A percentile compares a stretch with the other conserved stretches of the same genome.
These are phyloP conservation scores for Phytophthora crassamura DNA, from an alignment of 352 stramenopile species.

Conservation along the genomic window DNA sequence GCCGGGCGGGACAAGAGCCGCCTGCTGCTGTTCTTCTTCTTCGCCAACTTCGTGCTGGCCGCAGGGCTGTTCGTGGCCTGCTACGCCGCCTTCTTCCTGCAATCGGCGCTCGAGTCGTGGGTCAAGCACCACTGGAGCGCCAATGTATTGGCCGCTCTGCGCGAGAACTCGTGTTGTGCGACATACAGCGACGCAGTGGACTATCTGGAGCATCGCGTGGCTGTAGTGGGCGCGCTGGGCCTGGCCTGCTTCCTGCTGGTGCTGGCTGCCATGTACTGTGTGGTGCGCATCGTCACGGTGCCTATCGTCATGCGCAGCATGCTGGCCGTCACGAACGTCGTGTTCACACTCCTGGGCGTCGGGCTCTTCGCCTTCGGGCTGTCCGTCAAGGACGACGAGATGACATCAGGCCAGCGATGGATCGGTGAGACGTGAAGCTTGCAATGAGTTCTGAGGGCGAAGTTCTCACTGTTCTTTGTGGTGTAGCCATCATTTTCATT, in stretches of 20 bases:
- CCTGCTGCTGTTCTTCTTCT: constrained; percentile 80
- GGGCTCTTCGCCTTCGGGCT: constrained; percentile 67
- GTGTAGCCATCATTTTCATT: constrained; percentile 72
- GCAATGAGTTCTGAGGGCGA: not conserved
- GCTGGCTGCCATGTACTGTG: constrained; percentile 74
- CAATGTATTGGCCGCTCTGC: constrained; percentile 51
- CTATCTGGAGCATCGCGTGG: constrained; percentile 59
- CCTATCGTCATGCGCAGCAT: constrained; percentile 89
- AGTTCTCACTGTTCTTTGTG: not conserved
- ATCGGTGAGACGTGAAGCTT: constrained; percentile 49
- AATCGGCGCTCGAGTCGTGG: constrained; percentile 69
- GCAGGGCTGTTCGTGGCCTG: constrained; percentile 65
- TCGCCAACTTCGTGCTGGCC: constrained; percentile 72
- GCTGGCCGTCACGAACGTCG: constrained; percentile 75
- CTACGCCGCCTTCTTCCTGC: constrained; percentile 73
- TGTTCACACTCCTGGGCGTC: constrained; percentile 69
- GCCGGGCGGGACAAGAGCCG: constrained; percentile 70
- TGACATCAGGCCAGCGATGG: constrained; percentile 77
- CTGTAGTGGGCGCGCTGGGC: constrained; percentile 57
- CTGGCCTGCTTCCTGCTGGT: constrained; percentile 54
- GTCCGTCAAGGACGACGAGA: constrained; percentile 66
- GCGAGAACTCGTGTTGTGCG: constrained; percentile 55
- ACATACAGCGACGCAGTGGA: constrained; percentile 58
- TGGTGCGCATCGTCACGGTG: constrained; percentile 86
- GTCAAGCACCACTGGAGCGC: constrained; percentile 80